Evolutionary conservation across 371 early-diverging fungal genomes (phyloP), one percentile per base, ranked within the genome.

Genomic region (Apophysomyces trapeziformis): DNA sequence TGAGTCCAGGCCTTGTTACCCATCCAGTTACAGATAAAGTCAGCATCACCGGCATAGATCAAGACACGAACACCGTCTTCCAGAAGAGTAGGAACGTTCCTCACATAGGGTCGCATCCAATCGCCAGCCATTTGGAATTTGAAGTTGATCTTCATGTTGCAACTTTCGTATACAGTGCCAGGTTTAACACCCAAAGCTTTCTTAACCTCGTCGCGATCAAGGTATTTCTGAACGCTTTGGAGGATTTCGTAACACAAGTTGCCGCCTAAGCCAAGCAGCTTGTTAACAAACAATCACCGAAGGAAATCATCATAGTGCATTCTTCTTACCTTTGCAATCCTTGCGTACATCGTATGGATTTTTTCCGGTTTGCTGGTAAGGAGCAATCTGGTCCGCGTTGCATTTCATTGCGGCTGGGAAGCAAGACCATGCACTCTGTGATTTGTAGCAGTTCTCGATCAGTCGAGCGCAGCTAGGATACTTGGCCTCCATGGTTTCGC

Each of bases 1-100:
- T 88, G 64, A 7, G 92, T 80, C 95, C 95, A 96, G 2, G 94
- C 96, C 84, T 93, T 93, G 87, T 95, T 96, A 60, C 96, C 96
- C 71, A 92, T 89, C 95, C 95, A 96, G 77, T 94, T 94, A 84
- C 95, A 93, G 59, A 92, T 92, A 68, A 84, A 92, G 72, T 93
- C 93, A 5, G 91, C 91, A 68, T 92, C 88, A 60, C 98, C 98
- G 67, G 95, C 93, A 78, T 96, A 97, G 59, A 97, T 75, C 64
- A 97, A 78, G 11, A 96, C 85, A 14, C 86, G 81, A 71, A 96
- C 83, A 47, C 91, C 92, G 57, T 85, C 87, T 61, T 93, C 92
- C 58, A 97, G 86, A 57, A 96, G 76, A 7, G 80, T 80, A 5
- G 95, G 92, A 0, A 97, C 70, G 68, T 87, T 79, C 26, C 69